Base-by-base conservation (phyloP, 306 rosid species). In the Coriaria nepalensis region DNA sequence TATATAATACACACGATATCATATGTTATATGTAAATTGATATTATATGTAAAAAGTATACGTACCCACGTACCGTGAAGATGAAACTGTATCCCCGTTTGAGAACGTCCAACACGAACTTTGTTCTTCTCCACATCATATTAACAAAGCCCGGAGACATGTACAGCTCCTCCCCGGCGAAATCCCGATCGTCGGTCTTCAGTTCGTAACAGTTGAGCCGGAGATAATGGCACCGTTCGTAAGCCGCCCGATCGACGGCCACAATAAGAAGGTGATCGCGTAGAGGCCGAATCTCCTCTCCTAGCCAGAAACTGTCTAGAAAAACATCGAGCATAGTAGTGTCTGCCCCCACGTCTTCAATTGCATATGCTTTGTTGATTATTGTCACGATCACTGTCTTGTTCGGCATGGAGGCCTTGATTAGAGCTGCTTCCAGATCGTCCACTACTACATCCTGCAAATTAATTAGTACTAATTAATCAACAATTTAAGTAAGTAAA, bases 121-220 rank as follows among this genome's bases (percentile, higher is more conserved):
- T 12, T 37, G 94, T 87, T 10, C 92, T 68, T 48, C 20, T 68
- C 96, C 96, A 87, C 94, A 82, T 86, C 94, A 87, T 87, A 37
- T 67, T 71, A 48, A 82, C 65, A 56, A 82, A 87, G 5, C 77
- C 94, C 2, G 35, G 39, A 6, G 96, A 82, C 96, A 82, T 82
- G 73, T 47, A 86, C 0, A 74, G 6, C 56, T 79, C 82, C 43
- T 86, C 96, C 5, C 73, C 73, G 46, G 50, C 65, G 11, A 70
- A 79, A 62, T 82, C 80, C 50, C 67, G 66, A 33, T 80, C 77
- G 35, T 82, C 70, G 2, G 83, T 82, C 52, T 66, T 56, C 59
- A 86, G 46, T 7, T 5, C 66, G 69, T 37, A 82, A 62, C 94
- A 82, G 49, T 77, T 79, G 35, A 79, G 40, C 29, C 54, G 44